phyloP scores from a whole-genome alignment of 768 basidiomycete genomes.

The Clitopilus hobsonii region DNA sequence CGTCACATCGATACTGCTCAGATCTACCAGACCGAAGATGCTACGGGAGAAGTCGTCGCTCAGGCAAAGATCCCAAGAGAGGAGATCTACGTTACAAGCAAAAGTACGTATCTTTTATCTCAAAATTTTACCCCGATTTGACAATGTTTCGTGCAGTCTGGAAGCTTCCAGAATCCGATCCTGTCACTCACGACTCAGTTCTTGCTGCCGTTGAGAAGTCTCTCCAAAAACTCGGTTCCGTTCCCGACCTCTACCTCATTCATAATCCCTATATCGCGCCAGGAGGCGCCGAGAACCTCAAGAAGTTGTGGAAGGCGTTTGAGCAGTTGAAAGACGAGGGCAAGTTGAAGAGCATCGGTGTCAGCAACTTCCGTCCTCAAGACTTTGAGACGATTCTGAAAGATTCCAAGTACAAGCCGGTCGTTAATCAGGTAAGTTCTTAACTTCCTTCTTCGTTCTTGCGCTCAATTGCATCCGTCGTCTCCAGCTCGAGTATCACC shows the following conservation, averaged over 20 bases:
- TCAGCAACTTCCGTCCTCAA: slow-evolving; percentile 46
- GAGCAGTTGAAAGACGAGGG: slow-evolving; percentile 42
- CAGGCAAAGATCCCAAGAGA: slow-evolving; percentile 5
- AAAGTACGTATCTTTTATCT: too few species aligned
- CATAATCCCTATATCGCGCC: slow-evolving; percentile 34
- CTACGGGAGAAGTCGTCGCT: slow-evolving; percentile 10
- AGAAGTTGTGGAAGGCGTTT: slow-evolving; percentile 44
- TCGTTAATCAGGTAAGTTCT: slow-evolving; percentile 44
- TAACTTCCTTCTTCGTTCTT: not conserved
- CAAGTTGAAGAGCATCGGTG: slow-evolving; percentile 40
- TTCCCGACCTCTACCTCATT: slow-evolving; percentile 52
- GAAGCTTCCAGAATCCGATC: too few species aligned
- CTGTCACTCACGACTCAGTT: slow-evolving; percentile 27
- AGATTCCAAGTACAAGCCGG: slow-evolving; percentile 43
- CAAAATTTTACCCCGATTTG: too few species aligned
- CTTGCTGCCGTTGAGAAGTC: slow-evolving; percentile 37
- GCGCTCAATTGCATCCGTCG: slow-evolving; percentile 12
- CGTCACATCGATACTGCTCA: slow-evolving; percentile 2
- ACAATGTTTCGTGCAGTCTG: too few species aligned
- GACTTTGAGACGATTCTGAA: slow-evolving; percentile 38
- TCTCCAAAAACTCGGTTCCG: slow-evolving; percentile 39
- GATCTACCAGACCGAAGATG: not conserved
- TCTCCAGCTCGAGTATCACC: slow-evolving; percentile 32
- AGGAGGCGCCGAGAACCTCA: slow-evolving; percentile 16
- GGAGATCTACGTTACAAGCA: slow-evolving; percentile 15